Conservation (phyloP, 83 land plant species). For the Larix sibirica region DNA sequence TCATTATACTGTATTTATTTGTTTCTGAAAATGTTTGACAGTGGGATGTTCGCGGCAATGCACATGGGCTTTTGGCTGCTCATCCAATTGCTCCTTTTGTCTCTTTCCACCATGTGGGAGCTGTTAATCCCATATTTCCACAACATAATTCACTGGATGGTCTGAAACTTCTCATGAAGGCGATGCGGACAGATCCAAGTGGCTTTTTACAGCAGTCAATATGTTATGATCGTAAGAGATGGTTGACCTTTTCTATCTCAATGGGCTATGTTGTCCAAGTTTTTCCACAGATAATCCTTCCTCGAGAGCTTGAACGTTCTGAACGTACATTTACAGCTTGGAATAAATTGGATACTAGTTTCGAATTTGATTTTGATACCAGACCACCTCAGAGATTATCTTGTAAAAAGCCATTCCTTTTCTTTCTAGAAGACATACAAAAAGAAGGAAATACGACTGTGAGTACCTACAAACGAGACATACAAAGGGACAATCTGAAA, state of each 20-base stretch:
- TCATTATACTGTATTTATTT: not conserved
- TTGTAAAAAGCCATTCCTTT: slow-evolving; percentile 55
- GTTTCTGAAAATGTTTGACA: slow-evolving; percentile 18
- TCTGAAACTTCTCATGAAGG: slow-evolving; percentile 43
- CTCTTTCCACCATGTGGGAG: slow-evolving; percentile 67
- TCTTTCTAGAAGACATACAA: slow-evolving; percentile 48
- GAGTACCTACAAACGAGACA: slow-evolving; percentile 35
- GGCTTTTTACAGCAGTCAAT: slow-evolving; percentile 60
- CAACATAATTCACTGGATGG: slow-evolving; percentile 41
- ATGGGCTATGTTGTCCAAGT: slow-evolving; percentile 69
- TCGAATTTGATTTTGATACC: slow-evolving; percentile 69
- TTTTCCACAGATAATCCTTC: slow-evolving; percentile 45
- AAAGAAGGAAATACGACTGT: slow-evolving; percentile 30
- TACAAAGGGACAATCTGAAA: slow-evolving; percentile 34
- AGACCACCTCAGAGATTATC: slow-evolving; percentile 32
- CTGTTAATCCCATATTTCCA: slow-evolving; percentile 57
- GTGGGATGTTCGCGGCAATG: slow-evolving; percentile 66
- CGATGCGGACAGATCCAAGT: slow-evolving; percentile 43
- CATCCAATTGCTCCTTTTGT: slow-evolving; percentile 71
- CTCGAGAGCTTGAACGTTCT: slow-evolving; percentile 58
- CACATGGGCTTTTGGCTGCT: slow-evolving; percentile 58
- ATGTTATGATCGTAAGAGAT: slow-evolving; percentile 35
- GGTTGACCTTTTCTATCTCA: slow-evolving; percentile 48
- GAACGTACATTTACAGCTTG: slow-evolving; percentile 63
- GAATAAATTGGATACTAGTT: slow-evolving; percentile 33